Conservation (phyloP, 805 yeast genomes). For the Dipodascopsis tothii region DNA sequence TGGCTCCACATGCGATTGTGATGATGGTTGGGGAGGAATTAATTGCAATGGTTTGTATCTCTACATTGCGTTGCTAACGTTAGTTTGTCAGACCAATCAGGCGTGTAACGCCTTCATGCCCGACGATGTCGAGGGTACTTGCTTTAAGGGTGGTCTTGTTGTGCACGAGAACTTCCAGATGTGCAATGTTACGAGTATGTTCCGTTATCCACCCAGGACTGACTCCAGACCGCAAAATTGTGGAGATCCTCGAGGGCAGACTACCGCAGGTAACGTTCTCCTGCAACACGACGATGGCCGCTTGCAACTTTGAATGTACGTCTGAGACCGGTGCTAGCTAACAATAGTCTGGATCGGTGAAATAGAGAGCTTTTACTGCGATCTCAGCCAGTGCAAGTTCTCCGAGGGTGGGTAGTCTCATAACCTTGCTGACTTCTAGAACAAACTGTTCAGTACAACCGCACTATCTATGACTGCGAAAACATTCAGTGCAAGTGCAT, state of each 20-base stretch:
- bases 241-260: slow-evolving; percentile 69
- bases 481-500: slow-evolving; percentile 78
- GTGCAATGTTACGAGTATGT: slow-evolving; percentile 77
- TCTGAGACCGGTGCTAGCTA: background rate
- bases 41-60: slow-evolving; percentile 57
- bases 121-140: slow-evolving; percentile 74
- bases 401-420: slow-evolving; percentile 47
- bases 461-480: slow-evolving; percentile 71
- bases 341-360: slow-evolving; percentile 73
- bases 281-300: slow-evolving; percentile 58
- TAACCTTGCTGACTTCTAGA: slow-evolving; percentile 1
- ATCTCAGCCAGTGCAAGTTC: slow-evolving; percentile 63
- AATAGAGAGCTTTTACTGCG: slow-evolving; percentile 85
- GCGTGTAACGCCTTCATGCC: slow-evolving; percentile 87
- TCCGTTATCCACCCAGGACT: background rate
- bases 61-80: background rate
- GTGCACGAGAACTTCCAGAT: slow-evolving; percentile 77
- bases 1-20: slow-evolving; percentile 59
- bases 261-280: slow-evolving; percentile 88
- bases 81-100: slow-evolving; percentile 58
- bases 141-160: slow-evolving; percentile 77
- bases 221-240: slow-evolving; percentile 53
- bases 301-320: slow-evolving; percentile 72
- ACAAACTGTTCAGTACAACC: slow-evolving; percentile 37
- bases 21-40: slow-evolving; percentile 86